A percentile compares a stretch with the other conserved stretches of the same genome.
phyloP scores from a whole-genome alignment of 805 yeast genomes.

The Lachancea cidri region DNA sequence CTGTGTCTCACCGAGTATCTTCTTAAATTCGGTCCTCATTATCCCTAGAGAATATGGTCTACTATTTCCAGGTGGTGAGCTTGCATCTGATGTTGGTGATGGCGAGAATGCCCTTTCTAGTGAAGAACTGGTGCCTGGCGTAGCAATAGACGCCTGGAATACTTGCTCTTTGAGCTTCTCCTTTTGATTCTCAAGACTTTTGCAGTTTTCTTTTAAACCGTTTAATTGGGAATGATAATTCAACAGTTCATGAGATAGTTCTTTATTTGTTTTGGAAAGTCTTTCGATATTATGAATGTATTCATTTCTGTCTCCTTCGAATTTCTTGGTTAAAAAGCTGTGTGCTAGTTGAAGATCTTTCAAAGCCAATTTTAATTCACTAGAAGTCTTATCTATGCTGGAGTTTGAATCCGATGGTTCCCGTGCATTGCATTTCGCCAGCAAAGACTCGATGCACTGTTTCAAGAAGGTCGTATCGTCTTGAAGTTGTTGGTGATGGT shows the following conservation, averaged over 20 bases:
- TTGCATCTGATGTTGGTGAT: constrained; percentile 13
- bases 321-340: constrained; percentile 61
- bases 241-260: constrained; percentile 48
- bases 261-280: constrained; percentile 45
- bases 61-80: constrained; percentile 19
- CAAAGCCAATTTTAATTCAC: constrained; percentile 49
- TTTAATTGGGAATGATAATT: constrained; percentile 34
- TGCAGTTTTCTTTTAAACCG: constrained; percentile 22
- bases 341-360: constrained; percentile 69
- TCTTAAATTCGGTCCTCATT: constrained; percentile 63
- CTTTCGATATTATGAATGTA: constrained; percentile 49
- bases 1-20: constrained; percentile 56
- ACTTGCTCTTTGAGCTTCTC: constrained; percentile 36
- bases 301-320: constrained; percentile 57
- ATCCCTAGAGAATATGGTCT: constrained; percentile 45
- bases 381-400: constrained; percentile 1
- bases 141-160: constrained; percentile 12
- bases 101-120: constrained; percentile 12
- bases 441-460: constrained; percentile 23
- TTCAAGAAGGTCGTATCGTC: constrained; percentile 25
- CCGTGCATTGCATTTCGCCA: constrained; percentile 4
- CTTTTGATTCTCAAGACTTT: constrained; percentile 11
- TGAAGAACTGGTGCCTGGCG: constrained; percentile 23
- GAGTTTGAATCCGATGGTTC: constrained; percentile 1
- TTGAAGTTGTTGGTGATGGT: background rate